Conservation (phyloP, 192 early-diverging fungal species). For the Glomus cerebriforme region DNA sequence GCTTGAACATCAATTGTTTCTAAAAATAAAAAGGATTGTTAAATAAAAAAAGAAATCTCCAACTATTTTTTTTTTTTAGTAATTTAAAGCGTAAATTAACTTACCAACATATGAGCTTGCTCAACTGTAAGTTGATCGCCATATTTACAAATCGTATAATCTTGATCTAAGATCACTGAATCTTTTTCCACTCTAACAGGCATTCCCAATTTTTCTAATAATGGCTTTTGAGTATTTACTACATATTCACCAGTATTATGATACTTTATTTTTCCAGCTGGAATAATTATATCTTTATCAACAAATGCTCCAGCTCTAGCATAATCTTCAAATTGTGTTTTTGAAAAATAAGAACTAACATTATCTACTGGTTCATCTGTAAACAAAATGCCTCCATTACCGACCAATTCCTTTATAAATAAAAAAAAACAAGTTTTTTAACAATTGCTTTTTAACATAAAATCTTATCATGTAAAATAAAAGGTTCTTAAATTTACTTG, state of each 20-base stretch:
- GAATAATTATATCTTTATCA: neutral
- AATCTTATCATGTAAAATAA: neutral
- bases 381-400: neutral
- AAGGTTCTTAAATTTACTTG: neutral
- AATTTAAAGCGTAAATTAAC: neutral
- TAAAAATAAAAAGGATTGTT: neutral
- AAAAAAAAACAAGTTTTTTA: neutral
- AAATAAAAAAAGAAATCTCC: no score
- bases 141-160: neutral
- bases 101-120: slow-evolving; percentile 2
- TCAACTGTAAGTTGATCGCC: neutral
- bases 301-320: neutral
- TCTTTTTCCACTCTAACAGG: neutral
- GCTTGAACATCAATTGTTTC: neutral
- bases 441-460: neutral
- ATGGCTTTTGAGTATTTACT: neutral
- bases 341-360: neutral
- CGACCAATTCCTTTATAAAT: neutral
- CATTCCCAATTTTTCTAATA: neutral
- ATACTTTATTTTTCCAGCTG: neutral
- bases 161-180: neutral
- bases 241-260: neutral
- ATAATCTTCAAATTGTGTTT: neutral
- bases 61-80: neutral
- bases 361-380: neutral